These are phyloP conservation scores for Spergularia azorica DNA, from an alignment of 179 eudicot genomes.

Conservation along the genomic window DNA sequence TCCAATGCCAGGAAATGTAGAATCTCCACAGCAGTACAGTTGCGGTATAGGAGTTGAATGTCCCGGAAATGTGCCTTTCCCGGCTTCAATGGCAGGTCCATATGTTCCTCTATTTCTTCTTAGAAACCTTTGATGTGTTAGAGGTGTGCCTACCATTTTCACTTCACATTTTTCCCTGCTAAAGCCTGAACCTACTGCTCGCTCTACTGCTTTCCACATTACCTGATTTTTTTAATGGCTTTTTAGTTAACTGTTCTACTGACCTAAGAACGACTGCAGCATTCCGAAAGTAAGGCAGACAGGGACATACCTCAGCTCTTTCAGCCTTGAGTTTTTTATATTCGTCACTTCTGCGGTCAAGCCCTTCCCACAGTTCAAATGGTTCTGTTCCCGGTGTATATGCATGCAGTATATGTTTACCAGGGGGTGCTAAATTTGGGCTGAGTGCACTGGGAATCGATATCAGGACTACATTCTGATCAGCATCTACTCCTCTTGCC, in stretches of 20 bases:
- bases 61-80: conserved; percentile 77
- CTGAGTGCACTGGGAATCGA: conserved; percentile 87
- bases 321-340: conserved; percentile 86
- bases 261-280: background rate
- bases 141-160: conserved; percentile 81
- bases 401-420: conserved; percentile 92
- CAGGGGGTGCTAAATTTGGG: conserved; percentile 85
- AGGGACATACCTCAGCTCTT: conserved; percentile 73
- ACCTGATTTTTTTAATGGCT: conserved; percentile 42
- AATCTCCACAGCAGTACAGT: conserved; percentile 95
- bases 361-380: conserved; percentile 88
- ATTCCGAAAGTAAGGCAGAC: background rate
- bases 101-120: conserved; percentile 88
- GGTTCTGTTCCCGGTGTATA: conserved; percentile 96
- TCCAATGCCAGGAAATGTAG: conserved; percentile 98
- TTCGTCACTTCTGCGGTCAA: conserved; percentile 73
- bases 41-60: conserved; percentile 81
- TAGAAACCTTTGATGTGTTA: conserved; percentile 80
- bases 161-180: conserved; percentile 83
- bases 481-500: conserved; percentile 94
- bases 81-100: conserved; percentile 92
- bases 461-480: conserved; percentile 92
- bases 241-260: background rate
- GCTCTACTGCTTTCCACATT: conserved; percentile 89
- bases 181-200: conserved; percentile 80